These are phyloP conservation scores for Aphanomyces astaci DNA, from an alignment of 352 stramenopile species.

Conservation along the genomic window DNA sequence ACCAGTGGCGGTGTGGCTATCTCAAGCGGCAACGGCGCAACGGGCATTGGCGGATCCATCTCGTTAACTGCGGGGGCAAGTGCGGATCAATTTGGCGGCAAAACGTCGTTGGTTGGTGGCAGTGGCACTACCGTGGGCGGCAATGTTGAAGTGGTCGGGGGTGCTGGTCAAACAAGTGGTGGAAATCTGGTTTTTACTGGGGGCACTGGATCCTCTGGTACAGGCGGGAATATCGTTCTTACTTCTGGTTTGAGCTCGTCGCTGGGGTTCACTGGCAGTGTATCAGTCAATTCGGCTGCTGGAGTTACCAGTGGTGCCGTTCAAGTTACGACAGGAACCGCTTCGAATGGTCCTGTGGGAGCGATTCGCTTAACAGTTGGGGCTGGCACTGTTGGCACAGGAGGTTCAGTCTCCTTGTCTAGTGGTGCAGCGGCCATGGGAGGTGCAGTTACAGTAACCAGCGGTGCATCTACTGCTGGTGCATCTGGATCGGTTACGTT, in stretches of 20 bases:
- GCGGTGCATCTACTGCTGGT: slow-evolving; percentile 29
- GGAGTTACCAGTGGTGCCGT: not conserved
- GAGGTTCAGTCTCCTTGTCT: slow-evolving; percentile 6
- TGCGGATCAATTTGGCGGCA: slow-evolving; percentile 29
- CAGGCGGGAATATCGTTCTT: not conserved
- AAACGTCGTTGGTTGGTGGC: slow-evolving; percentile 25
- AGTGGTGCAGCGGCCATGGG: not conserved
- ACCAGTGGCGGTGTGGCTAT: not conserved
- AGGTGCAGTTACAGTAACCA: slow-evolving; percentile 32
- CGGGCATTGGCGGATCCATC: not conserved
- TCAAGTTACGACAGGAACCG: not conserved
- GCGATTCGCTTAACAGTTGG: slow-evolving; percentile 23
- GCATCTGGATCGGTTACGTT: slow-evolving; percentile 24
- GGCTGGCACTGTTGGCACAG: slow-evolving; percentile 12
- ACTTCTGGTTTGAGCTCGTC: not conserved
- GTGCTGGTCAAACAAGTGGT: not conserved
- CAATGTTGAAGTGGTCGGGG: slow-evolving; percentile 27
- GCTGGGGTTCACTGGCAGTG: not conserved
- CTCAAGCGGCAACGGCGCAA: not conserved
- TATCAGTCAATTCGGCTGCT: not conserved
- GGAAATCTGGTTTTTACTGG: slow-evolving; percentile 1
- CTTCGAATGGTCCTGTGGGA: not conserved
- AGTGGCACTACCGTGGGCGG: slow-evolving; percentile 34
- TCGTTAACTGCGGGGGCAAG: slow-evolving; percentile 25
- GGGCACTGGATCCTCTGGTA: not conserved